Conservation (phyloP, 1,284 basidiomycete species). For the Fomitiporia mediterranea region DNA sequence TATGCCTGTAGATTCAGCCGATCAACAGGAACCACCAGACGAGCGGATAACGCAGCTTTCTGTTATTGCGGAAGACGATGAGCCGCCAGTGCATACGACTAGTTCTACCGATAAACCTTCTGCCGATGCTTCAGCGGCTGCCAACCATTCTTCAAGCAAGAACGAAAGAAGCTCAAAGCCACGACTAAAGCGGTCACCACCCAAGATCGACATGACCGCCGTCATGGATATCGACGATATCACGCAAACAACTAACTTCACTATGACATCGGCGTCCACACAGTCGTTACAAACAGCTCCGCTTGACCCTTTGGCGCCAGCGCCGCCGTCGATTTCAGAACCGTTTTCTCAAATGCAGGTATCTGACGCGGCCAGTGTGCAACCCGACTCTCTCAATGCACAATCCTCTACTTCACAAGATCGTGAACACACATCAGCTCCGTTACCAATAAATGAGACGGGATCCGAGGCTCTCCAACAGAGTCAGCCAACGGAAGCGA, state of each 20-base stretch:
- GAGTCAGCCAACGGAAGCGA: background rate
- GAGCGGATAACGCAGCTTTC: conserved; percentile 44
- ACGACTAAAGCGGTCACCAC: background rate
- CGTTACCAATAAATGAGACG: background rate
- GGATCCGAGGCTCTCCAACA: background rate
- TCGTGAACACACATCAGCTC: background rate
- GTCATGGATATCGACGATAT: conserved; percentile 21
- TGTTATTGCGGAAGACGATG: conserved; percentile 68
- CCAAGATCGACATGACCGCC: conserved; percentile 18
- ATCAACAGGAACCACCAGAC: conserved; percentile 11
- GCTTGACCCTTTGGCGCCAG: too few species aligned
- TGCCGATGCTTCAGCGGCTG: background rate
- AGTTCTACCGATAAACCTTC: background rate
- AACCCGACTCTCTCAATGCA: conserved; percentile 14
- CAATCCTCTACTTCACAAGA: background rate
- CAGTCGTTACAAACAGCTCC: conserved; percentile 38
- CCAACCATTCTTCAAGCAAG: background rate
- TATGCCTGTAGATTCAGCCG: background rate
- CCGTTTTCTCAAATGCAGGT: too few species aligned
- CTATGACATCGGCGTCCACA: conserved; percentile 15
- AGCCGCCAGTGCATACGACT: conserved; percentile 40
- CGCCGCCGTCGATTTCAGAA: too few species aligned
- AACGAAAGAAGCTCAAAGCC: background rate
- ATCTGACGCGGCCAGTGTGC: too few species aligned
- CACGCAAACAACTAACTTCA: conserved; percentile 15